Evolutionary conservation across 2,329 filamentous ascomycete genomes (phyloP).

Genomic region (Ascochyta koolunga): DNA sequence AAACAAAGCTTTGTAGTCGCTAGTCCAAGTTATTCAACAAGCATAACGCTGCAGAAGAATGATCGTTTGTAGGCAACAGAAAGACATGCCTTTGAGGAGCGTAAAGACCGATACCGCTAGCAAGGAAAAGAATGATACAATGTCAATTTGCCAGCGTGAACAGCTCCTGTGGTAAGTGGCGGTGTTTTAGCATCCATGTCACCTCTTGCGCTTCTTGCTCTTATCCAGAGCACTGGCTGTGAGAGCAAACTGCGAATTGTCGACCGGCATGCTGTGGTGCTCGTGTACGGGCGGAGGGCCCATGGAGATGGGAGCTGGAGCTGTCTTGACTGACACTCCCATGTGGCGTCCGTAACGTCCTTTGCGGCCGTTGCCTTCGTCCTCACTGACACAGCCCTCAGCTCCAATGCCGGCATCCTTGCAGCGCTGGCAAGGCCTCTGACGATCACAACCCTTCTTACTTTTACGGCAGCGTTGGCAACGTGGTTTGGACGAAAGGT

Average conservation of each 20-base stretch:
- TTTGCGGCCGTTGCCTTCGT: slow-evolving; percentile 96
- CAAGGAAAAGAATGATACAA: background rate
- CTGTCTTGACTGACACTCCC: slow-evolving; percentile 70
- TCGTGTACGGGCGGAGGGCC: slow-evolving; percentile 45
- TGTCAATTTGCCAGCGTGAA: background rate
- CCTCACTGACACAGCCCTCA: slow-evolving; percentile 95
- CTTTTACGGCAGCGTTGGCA: slow-evolving; percentile 99
- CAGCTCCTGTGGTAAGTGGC: no score
- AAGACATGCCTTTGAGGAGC: slow-evolving; percentile 1
- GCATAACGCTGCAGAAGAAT: background rate
- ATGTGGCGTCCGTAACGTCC: slow-evolving; percentile 81
- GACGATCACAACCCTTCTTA: slow-evolving; percentile 98
- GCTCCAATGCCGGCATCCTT: slow-evolving; percentile 92
- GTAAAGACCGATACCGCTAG: background rate
- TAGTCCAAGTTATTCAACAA: slow-evolving; percentile 14
- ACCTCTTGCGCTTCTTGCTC: slow-evolving; percentile 74
- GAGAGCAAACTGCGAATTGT: slow-evolving; percentile 19
- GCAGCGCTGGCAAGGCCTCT: slow-evolving; percentile 93
- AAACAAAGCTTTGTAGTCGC: slow-evolving; percentile 6
- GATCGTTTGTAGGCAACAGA: background rate
- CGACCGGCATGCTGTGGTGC: slow-evolving; percentile 34
- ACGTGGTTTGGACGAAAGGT: slow-evolving; percentile 91
- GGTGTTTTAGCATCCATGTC: slow-evolving; percentile 16
- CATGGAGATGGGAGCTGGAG: slow-evolving; percentile 39
- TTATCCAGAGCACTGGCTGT: slow-evolving; percentile 55